A percentile compares a stretch with the other conserved stretches of the same genome.
Conservation (phyloP, 1,284 basidiomycete genomes). For the Papiliotrema terrestris region DNA sequence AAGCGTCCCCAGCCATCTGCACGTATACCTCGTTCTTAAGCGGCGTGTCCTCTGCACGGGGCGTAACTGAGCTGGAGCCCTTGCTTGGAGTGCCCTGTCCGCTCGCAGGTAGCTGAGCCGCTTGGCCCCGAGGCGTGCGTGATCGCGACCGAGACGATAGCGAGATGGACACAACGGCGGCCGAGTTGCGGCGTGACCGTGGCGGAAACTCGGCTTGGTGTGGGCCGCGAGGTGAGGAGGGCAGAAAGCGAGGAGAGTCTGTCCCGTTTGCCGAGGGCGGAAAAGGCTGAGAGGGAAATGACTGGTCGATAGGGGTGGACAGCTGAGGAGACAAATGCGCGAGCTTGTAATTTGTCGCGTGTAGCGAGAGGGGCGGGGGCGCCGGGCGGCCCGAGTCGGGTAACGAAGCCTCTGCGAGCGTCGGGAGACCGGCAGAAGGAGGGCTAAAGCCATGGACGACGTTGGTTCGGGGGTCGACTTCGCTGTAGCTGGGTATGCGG, state of each 20-base stretch:
- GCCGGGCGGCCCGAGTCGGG: neutral
- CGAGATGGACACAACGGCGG: conserved; percentile 43
- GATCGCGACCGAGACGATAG: conserved; percentile 41
- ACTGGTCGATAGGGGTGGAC: conserved; percentile 26
- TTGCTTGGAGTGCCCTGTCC: conserved; percentile 37
- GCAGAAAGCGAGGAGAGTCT: neutral
- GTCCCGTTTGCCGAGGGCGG: neutral
- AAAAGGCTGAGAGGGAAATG: conserved; percentile 7
- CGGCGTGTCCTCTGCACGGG: conserved; percentile 14
- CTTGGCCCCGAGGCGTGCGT: conserved; percentile 35
- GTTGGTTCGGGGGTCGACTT: conserved; percentile 4
- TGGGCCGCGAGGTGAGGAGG: conserved; percentile 23
- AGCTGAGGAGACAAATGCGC: conserved; percentile 21
- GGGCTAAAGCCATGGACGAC: conserved; percentile 9
- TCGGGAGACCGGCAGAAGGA: conserved; percentile 1
- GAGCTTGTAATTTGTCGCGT: conserved; percentile 1
- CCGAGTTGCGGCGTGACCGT: conserved; percentile 37
- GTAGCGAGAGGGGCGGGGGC: neutral
- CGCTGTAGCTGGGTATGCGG: conserved; percentile 9
- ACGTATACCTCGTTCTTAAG: conserved; percentile 10
- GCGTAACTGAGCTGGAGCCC: conserved; percentile 21
- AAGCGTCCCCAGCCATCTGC: conserved; percentile 22
- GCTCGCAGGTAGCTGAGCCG: conserved; percentile 12
- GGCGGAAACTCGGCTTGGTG: conserved; percentile 19
- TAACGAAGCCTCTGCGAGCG: neutral